Percentiles rank a stretch among this genome's conserved stretches.
Evolutionary conservation across 108 stramenopile species (phyloP).

Genomic region (Chaetoceros muelleri): DNA sequence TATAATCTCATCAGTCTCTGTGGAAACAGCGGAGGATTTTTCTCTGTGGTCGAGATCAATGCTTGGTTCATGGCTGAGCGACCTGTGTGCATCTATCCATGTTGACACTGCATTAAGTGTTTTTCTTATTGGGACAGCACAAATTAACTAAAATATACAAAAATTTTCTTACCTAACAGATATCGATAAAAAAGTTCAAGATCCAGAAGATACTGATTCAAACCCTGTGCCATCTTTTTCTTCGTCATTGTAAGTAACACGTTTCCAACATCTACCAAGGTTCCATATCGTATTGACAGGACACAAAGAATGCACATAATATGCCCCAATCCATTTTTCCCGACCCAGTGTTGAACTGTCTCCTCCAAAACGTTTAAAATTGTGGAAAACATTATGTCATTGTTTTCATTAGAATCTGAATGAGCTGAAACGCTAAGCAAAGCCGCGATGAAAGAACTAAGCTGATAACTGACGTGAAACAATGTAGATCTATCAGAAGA

Average conservation of each 20-base stretch:
- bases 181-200: conserved; percentile 6
- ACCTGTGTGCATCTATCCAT: too few species aligned
- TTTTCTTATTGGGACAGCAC: too few species aligned
- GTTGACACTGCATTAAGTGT: too few species aligned
- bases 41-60: too few species aligned
- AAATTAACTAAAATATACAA: too few species aligned
- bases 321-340: background rate
- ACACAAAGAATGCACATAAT: conserved; percentile 16
- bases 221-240: conserved; percentile 1
- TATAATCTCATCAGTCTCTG: too few species aligned
- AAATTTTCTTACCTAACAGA: conserved; percentile 11
- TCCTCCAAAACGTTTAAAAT: conserved; percentile 11
- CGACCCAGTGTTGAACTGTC: conserved; percentile 16
- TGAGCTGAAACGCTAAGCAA: background rate
- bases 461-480: background rate
- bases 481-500: background rate
- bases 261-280: conserved; percentile 12
- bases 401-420: background rate
- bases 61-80: too few species aligned
- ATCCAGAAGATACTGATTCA: background rate
- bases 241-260: conserved; percentile 8
- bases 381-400: background rate
- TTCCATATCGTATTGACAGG: conserved; percentile 20
- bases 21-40: too few species aligned
- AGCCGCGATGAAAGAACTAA: background rate